Evolutionary conservation across 768 basidiomycete species (phyloP).

Genomic region (Tubosaeta sp.): DNA sequence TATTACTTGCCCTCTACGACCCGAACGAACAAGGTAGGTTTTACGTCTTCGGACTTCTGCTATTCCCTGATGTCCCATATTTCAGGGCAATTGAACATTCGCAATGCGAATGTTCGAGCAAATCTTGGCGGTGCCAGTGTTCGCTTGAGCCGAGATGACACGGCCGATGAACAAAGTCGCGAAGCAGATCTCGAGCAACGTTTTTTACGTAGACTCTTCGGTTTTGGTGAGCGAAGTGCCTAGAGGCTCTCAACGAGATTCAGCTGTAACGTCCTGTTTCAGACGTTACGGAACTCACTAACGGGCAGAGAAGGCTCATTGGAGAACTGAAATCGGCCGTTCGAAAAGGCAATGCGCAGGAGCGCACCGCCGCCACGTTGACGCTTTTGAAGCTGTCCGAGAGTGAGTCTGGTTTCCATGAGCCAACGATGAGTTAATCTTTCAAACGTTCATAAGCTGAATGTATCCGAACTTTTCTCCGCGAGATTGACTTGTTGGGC

Average conservation of each 20-base stretch:
- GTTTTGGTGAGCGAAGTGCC: conserved; percentile 10
- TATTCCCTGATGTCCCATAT: not conserved
- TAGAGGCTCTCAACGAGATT: not conserved
- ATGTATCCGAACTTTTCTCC: conserved; percentile 8
- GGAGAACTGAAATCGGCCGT: conserved; percentile 4
- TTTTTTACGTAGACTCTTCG: conserved; percentile 12
- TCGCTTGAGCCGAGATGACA: not conserved
- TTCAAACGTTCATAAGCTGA: conserved; percentile 1
- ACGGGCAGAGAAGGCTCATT: conserved; percentile 8
- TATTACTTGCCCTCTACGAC: conserved; percentile 13
- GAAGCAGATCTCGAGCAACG: not conserved
- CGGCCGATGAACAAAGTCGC: not conserved
- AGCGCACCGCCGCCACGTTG: conserved; percentile 22
- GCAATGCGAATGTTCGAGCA: conserved; percentile 7
- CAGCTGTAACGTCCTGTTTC: not conserved
- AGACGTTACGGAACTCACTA: conserved; percentile 6
- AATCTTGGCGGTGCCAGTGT: conserved; percentile 17
- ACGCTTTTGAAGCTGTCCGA: conserved; percentile 20
- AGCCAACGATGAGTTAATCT: not conserved
- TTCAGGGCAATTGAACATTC: conserved; percentile 9
- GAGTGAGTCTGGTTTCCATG: conserved; percentile 3
- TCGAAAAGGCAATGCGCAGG: conserved; percentile 2
- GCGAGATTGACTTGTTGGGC: conserved; percentile 3
- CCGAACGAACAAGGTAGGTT: conserved; percentile 1
- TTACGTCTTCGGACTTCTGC: not conserved